Conservation (phyloP, 805 yeast species). For the Teunomyces kruisii region DNA sequence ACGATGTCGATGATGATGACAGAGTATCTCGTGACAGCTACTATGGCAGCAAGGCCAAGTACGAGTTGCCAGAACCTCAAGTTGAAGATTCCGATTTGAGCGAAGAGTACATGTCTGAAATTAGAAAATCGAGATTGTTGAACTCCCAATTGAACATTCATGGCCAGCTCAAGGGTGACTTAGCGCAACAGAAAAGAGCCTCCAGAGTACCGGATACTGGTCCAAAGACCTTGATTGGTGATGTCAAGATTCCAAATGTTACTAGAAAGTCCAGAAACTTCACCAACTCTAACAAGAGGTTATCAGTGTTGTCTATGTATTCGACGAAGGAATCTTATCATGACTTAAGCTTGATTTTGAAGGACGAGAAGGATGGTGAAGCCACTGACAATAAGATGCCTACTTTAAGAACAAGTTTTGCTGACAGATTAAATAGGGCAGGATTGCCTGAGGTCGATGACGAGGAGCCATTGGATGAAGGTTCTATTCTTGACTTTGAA, state of each 20-base stretch:
- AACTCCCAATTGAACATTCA: constrained; percentile 40
- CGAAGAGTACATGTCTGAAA: constrained; percentile 45
- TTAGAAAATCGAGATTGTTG: constrained; percentile 43
- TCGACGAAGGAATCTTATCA: constrained; percentile 66
- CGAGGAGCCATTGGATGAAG: constrained; percentile 35
- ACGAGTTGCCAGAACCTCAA: constrained; percentile 38
- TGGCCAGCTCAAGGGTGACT: constrained; percentile 8
- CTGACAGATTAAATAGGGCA: constrained; percentile 40
- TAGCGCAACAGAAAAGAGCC: constrained; percentile 1
- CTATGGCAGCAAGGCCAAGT: constrained; percentile 15
- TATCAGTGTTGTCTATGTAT: constrained; percentile 69
- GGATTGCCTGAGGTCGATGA: constrained; percentile 28
- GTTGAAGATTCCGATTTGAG: constrained; percentile 36
- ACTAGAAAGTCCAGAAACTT: constrained; percentile 66
- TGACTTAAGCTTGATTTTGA: constrained; percentile 48
- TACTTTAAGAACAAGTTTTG: constrained; percentile 40
- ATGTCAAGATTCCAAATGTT: constrained; percentile 67
- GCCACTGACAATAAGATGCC: constrained; percentile 14
- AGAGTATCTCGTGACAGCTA: constrained; percentile 21
- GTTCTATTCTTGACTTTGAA: constrained; percentile 40
- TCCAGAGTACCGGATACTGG: constrained; percentile 15
- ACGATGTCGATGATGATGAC: constrained; percentile 18
- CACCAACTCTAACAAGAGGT: constrained; percentile 61
- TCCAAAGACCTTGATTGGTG: constrained; percentile 54
- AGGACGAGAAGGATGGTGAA: constrained; percentile 21